A percentile compares a stretch with the other conserved stretches of the same genome.
phyloP scores from a whole-genome alignment of 2,329 filamentous ascomycete species.

The Epichloe gansuensis region DNA sequence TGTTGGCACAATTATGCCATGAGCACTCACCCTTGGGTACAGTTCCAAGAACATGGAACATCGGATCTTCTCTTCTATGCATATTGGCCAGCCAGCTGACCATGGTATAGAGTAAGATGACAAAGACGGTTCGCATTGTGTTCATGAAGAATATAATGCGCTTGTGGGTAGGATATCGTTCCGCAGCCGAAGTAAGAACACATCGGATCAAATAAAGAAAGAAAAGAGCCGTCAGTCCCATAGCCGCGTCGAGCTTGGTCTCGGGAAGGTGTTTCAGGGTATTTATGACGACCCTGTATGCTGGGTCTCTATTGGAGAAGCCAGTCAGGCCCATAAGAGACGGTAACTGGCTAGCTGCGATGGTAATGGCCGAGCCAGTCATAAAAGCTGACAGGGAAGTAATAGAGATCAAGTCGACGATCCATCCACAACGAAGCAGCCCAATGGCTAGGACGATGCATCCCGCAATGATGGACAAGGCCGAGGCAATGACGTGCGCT shows the following conservation, averaged over 20 bases:
- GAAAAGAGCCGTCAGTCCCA: slow-evolving; percentile 72
- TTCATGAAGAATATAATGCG: slow-evolving; percentile 83
- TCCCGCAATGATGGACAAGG: slow-evolving; percentile 66
- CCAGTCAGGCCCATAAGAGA: slow-evolving; percentile 66
- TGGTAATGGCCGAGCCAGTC: slow-evolving; percentile 89
- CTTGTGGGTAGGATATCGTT: slow-evolving; percentile 53
- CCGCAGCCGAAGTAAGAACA: slow-evolving; percentile 51
- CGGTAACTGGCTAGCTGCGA: slow-evolving; percentile 73
- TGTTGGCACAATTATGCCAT: too few species aligned
- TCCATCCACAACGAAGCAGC: slow-evolving; percentile 69
- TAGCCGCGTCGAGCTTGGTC: slow-evolving; percentile 65
- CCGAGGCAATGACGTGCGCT: slow-evolving; percentile 60
- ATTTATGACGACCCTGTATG: slow-evolving; percentile 76
- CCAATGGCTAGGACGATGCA: slow-evolving; percentile 69
- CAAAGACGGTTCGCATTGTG: slow-evolving; percentile 80
- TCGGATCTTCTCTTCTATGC: slow-evolving; percentile 46
- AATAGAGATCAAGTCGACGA: slow-evolving; percentile 87
- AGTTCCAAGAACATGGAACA: slow-evolving; percentile 60
- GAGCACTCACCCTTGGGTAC: slow-evolving; percentile 54
- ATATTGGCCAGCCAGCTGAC: slow-evolving; percentile 80
- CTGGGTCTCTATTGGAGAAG: slow-evolving; percentile 63
- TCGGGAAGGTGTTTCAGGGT: slow-evolving; percentile 59
- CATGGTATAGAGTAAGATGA: slow-evolving; percentile 84
- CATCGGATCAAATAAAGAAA: slow-evolving; percentile 67
- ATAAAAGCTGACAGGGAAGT: slow-evolving; percentile 90